phyloP scores from a whole-genome alignment of 1,284 basidiomycete genomes.

The Melanopsichium pennsylvanicum region DNA sequence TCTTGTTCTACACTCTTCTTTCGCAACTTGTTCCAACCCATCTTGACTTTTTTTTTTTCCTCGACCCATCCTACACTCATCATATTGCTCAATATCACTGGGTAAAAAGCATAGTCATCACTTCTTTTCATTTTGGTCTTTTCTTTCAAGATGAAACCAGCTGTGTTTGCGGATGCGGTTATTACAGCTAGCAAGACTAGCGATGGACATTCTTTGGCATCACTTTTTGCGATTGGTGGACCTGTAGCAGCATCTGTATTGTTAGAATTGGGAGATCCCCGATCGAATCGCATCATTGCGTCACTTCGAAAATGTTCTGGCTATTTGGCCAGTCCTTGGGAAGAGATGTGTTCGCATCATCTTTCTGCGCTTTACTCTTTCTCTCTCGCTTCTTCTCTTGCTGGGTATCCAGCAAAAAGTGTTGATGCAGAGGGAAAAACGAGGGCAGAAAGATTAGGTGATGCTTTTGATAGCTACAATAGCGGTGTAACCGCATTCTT shows the following conservation, averaged over 20 bases:
- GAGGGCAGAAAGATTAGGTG: conserved; percentile 25
- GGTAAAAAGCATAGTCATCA: no score
- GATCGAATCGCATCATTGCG: conserved; percentile 25
- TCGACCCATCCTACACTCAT: no score
- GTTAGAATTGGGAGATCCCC: conserved; percentile 33
- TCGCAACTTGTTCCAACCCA: no score
- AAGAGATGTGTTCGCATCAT: conserved; percentile 51
- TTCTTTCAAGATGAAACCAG: conserved; percentile 24
- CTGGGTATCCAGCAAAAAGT: not conserved
- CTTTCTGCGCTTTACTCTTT: conserved; percentile 37
- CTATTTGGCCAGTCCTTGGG: conserved; percentile 52
- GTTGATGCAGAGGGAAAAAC: conserved; percentile 37
- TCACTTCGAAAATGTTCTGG: conserved; percentile 44
- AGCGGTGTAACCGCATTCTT: conserved; percentile 45
- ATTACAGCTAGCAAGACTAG: conserved; percentile 13
- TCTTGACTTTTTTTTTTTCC: no score
- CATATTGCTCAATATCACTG: no score
- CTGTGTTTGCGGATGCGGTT: conserved; percentile 45
- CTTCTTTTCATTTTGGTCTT: not conserved
- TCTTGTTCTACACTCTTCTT: no score
- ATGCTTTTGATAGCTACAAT: conserved; percentile 54
- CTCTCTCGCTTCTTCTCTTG: conserved; percentile 30
- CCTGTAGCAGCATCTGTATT: conserved; percentile 21
- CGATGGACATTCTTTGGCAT: conserved; percentile 47
- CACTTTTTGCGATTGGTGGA: conserved; percentile 46